Conservation (phyloP, 805 yeast genomes). For the Sugiyamaella boreocaroliniensis region DNA sequence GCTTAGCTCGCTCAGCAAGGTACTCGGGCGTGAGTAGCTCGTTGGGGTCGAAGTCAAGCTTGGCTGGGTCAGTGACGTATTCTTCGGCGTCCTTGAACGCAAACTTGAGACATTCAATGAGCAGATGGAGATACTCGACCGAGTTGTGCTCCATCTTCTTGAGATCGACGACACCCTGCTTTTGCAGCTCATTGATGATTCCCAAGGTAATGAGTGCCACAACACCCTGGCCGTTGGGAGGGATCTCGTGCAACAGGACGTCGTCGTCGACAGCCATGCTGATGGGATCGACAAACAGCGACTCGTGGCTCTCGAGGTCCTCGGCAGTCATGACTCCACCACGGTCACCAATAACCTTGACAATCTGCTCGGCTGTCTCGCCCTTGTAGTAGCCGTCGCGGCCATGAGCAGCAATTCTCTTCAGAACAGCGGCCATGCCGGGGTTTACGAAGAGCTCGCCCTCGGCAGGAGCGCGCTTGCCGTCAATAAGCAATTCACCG, state of each 20-base stretch:
- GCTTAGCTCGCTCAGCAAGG: constrained; percentile 43
- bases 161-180: constrained; percentile 38
- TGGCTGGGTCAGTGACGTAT: constrained; percentile 54
- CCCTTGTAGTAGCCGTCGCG: constrained; percentile 66
- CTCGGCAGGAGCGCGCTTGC: constrained; percentile 42
- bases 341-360: constrained; percentile 42
- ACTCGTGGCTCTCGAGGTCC: constrained; percentile 52
- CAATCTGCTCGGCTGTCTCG: constrained; percentile 58
- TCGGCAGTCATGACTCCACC: constrained; percentile 52
- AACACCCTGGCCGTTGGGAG: constrained; percentile 79
- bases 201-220: constrained; percentile 71
- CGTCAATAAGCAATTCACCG: constrained; percentile 30
- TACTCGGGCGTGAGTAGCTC: constrained; percentile 44
- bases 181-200: constrained; percentile 49
- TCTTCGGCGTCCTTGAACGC: constrained; percentile 72
- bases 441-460: constrained; percentile 54
- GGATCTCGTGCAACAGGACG: constrained; percentile 66
- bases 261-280: constrained; percentile 41
- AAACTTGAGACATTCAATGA: constrained; percentile 66
- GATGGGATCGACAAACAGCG: constrained; percentile 63
- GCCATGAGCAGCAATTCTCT: constrained; percentile 48
- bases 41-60: constrained; percentile 32
- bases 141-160: constrained; percentile 49
- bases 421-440: constrained; percentile 48
- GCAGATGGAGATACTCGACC: constrained; percentile 57